Evolutionary conservation across 257 asterid species (phyloP).

Genomic region (Solanum rostratum): DNA sequence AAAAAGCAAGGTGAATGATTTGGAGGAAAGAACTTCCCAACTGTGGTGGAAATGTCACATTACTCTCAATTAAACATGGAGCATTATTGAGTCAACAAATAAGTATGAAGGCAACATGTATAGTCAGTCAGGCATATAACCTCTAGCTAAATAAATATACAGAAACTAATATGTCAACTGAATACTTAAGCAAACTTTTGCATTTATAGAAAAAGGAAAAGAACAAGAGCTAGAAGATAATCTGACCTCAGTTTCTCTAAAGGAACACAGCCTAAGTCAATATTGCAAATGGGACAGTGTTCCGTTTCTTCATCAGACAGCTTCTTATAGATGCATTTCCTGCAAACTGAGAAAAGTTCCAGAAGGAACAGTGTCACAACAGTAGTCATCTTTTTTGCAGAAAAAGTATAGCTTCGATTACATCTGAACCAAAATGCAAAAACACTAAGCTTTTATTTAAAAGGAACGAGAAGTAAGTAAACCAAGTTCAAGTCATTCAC

Average conservation of each 20-base stretch:
- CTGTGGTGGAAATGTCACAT: neutral
- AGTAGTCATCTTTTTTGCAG: neutral
- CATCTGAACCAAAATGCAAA: neutral
- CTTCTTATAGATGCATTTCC: slow-evolving; percentile 82
- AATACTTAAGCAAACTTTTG: neutral
- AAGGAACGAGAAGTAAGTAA: neutral
- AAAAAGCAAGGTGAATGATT: neutral
- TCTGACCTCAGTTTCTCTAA: slow-evolving; percentile 79
- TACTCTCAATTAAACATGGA: neutral
- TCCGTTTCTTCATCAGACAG: slow-evolving; percentile 77
- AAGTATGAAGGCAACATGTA: neutral
- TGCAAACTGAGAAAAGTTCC: slow-evolving; percentile 54
- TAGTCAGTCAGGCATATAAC: neutral
- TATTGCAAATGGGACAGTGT: slow-evolving; percentile 86
- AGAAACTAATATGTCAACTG: neutral
- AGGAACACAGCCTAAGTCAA: slow-evolving; percentile 78
- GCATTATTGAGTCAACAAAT: neutral
- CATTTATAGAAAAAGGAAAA: neutral
- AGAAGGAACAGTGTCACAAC: neutral
- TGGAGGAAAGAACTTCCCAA: neutral
- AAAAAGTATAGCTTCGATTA: neutral
- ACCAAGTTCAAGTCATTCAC: neutral
- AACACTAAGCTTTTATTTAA: neutral
- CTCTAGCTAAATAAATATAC: neutral
- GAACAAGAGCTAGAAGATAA: slow-evolving; percentile 8